Evolutionary conservation across 2,329 filamentous ascomycete genomes (phyloP).

Genomic region (Neofusicoccum umdonicola): DNA sequence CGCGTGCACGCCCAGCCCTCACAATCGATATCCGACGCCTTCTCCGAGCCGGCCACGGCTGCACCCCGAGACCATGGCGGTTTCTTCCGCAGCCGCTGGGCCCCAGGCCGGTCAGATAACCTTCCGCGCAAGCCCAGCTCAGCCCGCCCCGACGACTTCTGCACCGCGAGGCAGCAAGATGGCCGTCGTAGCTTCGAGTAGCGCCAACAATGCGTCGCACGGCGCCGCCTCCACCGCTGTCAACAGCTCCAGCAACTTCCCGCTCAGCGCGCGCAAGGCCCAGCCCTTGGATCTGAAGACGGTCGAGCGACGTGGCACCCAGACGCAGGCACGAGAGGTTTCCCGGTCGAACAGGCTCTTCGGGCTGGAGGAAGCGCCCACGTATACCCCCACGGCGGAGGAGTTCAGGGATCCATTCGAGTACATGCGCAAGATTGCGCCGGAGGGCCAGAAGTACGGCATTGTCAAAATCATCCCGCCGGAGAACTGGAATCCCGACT

Average conservation of each 20-base stretch:
- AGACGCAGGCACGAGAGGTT: constrained; percentile 71
- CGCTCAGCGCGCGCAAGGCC: constrained; percentile 63
- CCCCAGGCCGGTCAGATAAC: constrained; percentile 30
- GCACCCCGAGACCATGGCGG: constrained; percentile 31
- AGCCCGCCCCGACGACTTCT: constrained; percentile 17
- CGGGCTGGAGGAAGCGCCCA: constrained; percentile 83
- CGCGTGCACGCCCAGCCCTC: neutral
- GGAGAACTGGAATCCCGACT: constrained; percentile 88
- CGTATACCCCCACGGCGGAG: constrained; percentile 84
- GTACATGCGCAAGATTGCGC: constrained; percentile 87
- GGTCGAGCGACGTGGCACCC: constrained; percentile 86
- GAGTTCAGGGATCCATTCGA: constrained; percentile 93
- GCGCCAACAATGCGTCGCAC: constrained; percentile 19
- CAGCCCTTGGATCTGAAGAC: constrained; percentile 78
- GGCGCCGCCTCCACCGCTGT: constrained; percentile 11
- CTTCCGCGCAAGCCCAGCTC: constrained; percentile 36
- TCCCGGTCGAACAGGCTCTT: constrained; percentile 78
- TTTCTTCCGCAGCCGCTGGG: constrained; percentile 35
- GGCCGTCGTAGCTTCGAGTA: constrained; percentile 27
- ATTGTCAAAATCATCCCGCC: constrained; percentile 96
- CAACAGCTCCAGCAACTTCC: constrained; percentile 46
- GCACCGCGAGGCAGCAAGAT: constrained; percentile 24
- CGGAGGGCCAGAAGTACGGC: constrained; percentile 82
- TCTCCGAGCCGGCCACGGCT: constrained; percentile 10
- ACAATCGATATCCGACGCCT: neutral